Evolutionary conservation across 2,329 filamentous ascomycete genomes (phyloP).

Genomic region (Purpureocillium lavendulum): DNA sequence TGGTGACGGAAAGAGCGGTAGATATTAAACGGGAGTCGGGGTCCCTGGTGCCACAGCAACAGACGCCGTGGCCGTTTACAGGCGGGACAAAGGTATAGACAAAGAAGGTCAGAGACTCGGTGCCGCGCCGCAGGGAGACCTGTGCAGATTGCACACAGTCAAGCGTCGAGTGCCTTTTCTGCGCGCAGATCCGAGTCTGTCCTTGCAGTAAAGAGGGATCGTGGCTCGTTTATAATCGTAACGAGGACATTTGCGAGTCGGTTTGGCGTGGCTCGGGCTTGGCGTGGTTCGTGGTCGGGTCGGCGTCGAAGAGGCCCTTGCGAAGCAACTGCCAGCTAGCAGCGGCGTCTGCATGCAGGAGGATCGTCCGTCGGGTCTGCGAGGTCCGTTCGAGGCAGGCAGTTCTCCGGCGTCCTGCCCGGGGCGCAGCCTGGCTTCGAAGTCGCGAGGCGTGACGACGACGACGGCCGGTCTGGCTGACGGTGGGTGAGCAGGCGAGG

Average conservation of each 20-base stretch:
- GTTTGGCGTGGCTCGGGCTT: not conserved
- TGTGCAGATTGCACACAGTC: not conserved
- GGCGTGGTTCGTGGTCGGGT: not conserved
- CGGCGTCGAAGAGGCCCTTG: too few species aligned
- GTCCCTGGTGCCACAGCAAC: not conserved
- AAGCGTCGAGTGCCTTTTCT: not conserved
- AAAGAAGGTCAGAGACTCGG: slow-evolving; percentile 2
- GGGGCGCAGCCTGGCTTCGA: too few species aligned
- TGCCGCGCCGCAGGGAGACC: slow-evolving; percentile 2
- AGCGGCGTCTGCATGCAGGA: too few species aligned
- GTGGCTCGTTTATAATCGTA: slow-evolving; percentile 22
- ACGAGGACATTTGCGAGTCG: slow-evolving; percentile 18
- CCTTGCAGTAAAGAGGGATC: slow-evolving; percentile 5
- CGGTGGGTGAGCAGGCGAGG: too few species aligned
- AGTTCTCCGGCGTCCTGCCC: too few species aligned
- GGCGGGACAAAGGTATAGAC: slow-evolving; percentile 4
- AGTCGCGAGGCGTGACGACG: too few species aligned
- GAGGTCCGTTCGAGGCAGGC: too few species aligned
- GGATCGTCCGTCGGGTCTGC: too few species aligned
- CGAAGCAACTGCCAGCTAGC: too few species aligned
- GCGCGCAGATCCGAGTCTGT: slow-evolving; percentile 1
- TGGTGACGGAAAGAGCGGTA: slow-evolving; percentile 11
- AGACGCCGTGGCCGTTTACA: not conserved
- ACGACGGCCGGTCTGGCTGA: too few species aligned
- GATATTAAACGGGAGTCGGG: slow-evolving; percentile 3